Evolutionary conservation across 768 basidiomycete genomes (phyloP).

Genomic region (Termitomyces titanicus): DNA sequence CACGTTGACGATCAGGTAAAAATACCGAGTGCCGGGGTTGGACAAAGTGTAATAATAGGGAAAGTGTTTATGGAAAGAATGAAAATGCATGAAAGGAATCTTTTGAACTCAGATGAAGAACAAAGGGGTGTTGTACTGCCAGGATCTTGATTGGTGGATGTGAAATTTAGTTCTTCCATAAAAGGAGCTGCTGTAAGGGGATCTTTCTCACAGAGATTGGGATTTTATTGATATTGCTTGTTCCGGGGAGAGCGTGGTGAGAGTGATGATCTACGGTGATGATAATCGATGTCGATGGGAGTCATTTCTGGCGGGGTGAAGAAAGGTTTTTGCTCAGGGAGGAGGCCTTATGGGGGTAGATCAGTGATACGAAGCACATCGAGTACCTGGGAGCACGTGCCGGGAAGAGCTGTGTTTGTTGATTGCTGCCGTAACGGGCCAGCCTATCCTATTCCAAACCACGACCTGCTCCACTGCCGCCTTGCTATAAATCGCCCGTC

Average conservation of each 20-base stretch:
- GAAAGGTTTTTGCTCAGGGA: background rate
- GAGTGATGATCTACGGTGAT: background rate
- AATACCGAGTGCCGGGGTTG: constrained; percentile 7
- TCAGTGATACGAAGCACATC: constrained; percentile 31
- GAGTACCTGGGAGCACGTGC: constrained; percentile 47
- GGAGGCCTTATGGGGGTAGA: constrained; percentile 9
- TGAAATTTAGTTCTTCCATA: background rate
- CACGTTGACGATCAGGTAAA: constrained; percentile 13
- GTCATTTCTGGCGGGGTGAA: background rate
- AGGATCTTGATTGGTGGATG: background rate
- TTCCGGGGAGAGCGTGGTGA: background rate
- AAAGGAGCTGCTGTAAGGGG: background rate
- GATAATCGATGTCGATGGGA: constrained; percentile 6
- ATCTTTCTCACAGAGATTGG: background rate
- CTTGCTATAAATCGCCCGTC: constrained; percentile 30
- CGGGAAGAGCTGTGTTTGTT: constrained; percentile 43
- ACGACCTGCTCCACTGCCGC: constrained; percentile 47
- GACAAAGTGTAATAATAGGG: background rate
- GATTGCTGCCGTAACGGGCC: constrained; percentile 49
- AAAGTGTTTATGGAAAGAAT: background rate
- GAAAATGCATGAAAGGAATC: background rate
- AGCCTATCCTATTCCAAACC: constrained; percentile 36
- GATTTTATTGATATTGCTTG: background rate
- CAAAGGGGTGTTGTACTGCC: background rate
- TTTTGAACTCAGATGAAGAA: background rate